Base-by-base conservation (phyloP, 345 rosid genomes). In the Bruguiera sexangula region DNA sequence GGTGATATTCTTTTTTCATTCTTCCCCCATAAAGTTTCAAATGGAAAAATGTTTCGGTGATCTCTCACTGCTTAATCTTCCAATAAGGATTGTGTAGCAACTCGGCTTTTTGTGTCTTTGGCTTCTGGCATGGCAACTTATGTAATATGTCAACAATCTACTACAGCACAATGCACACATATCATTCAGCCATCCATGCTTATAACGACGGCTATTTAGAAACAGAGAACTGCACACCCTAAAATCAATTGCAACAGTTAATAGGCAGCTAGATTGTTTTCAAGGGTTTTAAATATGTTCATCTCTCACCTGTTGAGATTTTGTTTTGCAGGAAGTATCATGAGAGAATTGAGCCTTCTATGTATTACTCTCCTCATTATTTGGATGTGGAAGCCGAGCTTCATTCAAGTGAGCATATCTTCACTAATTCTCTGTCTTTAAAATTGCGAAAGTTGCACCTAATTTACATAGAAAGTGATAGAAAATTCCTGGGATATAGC, bases 361-460 rank as follows among this genome's bases (percentile, higher is more conserved):
- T 81, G 73, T 78, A 71, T 61, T 82, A 71, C 74, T 36, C 73
- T 58, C 73, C 84, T 1, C 81, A 74, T 19, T 81, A 70, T 63
- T 18, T 68, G 1, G 87, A 85, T 26, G 72, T 72, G 76, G 87
- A 86, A 48, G 60, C 82, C n/a, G 89, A 86, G 70, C 71, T 81
- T 79, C 84, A 80, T 63, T 72, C 86, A 48, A 69, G 93, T 86
- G 55, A 82, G 84, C 70, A 32, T 58, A 48, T 58, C 62, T 62
- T 62, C 32, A 16, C 16, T 37, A 43, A 8, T 39, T 43, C 19
- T 13, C 3, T 43, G n/a, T 50, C 34, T 21, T 3, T 32, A 2
- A 32, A 51, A 24, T 27, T 56, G 29, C 9, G 30, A 56, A 27
- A 56, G 18, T 56, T 24, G 30, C 1, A 56, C 24, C 60, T 56